Base-by-base conservation (phyloP, 495 filamentous ascomycete species). In the Penicillium samsonianum region DNA sequence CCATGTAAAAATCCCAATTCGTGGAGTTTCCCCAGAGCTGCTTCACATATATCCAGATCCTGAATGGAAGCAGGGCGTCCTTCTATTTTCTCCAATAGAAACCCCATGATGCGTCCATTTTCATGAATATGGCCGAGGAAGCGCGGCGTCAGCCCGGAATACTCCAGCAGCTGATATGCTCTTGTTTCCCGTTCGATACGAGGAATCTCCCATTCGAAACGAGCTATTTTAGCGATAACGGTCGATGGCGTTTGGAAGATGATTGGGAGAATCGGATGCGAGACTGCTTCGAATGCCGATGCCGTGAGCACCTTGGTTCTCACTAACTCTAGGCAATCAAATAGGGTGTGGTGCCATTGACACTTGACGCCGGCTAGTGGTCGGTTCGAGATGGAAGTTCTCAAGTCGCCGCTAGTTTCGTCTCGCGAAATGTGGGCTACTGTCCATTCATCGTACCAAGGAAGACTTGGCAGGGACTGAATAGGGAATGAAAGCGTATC, bases 341-440 rank as follows among this genome's bases (percentile, higher is more conserved):
- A 42, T 22, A 25, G 20, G 30, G 43, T 37, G 20, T 47, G 38
- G 30, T 56, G 58, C 58, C 58, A 60, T 43, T 55, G 56, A 44
- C 37, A 28, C 50, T 38, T 51, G 16, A 40, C 33, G 23, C 52
- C 52, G 5, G 52, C 52, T 19, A 60, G 53, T 37, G 38, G 57
- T 56, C 35, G 40, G 17, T 57, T 43, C 33, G 23, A 50, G 16
- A 56, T 22, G 9, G 52, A 56, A 26, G 43, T 60, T 44, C 11
- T 57, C 26, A 60, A 48, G n/a, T 60, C 58, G 23, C 58, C 52
- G 45, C 41, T 60, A 44, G 51, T 43, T 25, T 47, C 5, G 37
- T 60, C 58, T 60, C 58, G 52, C n/a, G 52, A 56, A 45, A 60
- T 57, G 58, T 55, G 23, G 35, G 41, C 57, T 28, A 60, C 20